Evolutionary conservation across 2,329 filamentous ascomycete genomes (phyloP).

Genomic region (Apiospora hydei): DNA sequence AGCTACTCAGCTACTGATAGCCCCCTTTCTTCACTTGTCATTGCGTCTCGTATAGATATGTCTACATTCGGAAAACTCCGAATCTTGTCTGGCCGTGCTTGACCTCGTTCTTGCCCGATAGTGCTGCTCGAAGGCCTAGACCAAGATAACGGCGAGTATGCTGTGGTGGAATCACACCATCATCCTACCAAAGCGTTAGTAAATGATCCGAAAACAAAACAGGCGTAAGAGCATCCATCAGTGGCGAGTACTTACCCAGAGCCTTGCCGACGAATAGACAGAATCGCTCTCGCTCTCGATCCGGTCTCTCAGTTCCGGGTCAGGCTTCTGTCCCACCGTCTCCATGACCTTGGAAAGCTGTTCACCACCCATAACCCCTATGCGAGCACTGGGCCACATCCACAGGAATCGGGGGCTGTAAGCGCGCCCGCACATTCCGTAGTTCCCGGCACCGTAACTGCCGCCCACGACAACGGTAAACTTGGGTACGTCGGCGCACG

Average conservation of each 20-base stretch:
- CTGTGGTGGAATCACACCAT: slow-evolving; percentile 80
- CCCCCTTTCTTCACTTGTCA: background rate
- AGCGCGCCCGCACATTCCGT: slow-evolving; percentile 96
- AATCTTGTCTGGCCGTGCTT: slow-evolving; percentile 72
- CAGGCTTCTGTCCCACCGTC: slow-evolving; percentile 83
- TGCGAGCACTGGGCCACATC: slow-evolving; percentile 98
- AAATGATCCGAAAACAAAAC: slow-evolving; percentile 22
- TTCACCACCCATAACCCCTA: slow-evolving; percentile 95
- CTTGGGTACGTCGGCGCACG: slow-evolving; percentile 93
- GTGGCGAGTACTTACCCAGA: slow-evolving; percentile 71
- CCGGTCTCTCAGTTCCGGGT: slow-evolving; percentile 79
- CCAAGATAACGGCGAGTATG: slow-evolving; percentile 78
- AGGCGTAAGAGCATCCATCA: background rate
- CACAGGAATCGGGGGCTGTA: slow-evolving; percentile 92
- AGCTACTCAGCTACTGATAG: background rate
- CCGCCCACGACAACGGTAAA: slow-evolving; percentile 96
- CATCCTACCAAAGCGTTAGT: slow-evolving; percentile 58
- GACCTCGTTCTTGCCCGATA: slow-evolving; percentile 71
- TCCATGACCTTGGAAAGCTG: slow-evolving; percentile 94
- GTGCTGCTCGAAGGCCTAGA: slow-evolving; percentile 73
- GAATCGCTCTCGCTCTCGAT: slow-evolving; percentile 93
- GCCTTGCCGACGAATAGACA: slow-evolving; percentile 82
- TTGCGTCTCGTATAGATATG: background rate
- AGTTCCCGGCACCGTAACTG: slow-evolving; percentile 93
- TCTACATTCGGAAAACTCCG: slow-evolving; percentile 82